These are phyloP conservation scores for Melaleuca quinquenervia DNA, from an alignment of 345 rosid species.

Conservation along the genomic window DNA sequence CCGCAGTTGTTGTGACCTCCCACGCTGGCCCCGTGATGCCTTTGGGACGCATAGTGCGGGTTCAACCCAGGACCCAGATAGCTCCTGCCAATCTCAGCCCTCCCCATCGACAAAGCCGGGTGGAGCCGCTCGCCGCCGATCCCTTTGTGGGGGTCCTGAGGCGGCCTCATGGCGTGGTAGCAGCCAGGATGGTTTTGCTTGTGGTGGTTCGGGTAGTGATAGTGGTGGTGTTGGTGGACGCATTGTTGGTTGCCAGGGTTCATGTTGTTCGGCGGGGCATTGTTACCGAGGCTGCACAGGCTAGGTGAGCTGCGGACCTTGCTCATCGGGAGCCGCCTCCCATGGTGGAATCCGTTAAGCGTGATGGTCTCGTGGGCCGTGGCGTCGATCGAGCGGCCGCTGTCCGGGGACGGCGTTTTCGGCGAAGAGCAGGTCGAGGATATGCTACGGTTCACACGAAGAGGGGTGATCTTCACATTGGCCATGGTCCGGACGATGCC, in stretches of 20 bases:
- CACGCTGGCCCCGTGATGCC: constrained; percentile 9
- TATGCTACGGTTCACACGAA: constrained; percentile 25
- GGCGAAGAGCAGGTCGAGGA: constrained; percentile 65
- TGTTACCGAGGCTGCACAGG: constrained; percentile 26
- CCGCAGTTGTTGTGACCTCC: constrained; percentile 13
- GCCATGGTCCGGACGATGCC: constrained; percentile 23
- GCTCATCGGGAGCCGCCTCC: constrained; percentile 27
- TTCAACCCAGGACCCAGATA: constrained; percentile 2
- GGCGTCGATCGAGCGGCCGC: constrained; percentile 6
- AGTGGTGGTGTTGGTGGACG: constrained; percentile 16
- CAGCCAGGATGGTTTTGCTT: constrained; percentile 6
- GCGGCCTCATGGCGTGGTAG: constrained; percentile 17
- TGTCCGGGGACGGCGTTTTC: constrained; percentile 41
- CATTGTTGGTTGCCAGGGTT: constrained; percentile 2
- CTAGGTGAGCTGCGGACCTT: constrained; percentile 70
- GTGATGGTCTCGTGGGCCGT: constrained; percentile 9
- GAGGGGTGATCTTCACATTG: constrained; percentile 12
- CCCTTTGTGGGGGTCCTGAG: constrained; percentile 14
- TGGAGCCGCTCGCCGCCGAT: background rate
- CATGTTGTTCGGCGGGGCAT: constrained; percentile 1
- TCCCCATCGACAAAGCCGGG: background rate
- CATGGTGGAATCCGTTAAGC: constrained; percentile 7
- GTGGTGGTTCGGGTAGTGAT: constrained; percentile 13
- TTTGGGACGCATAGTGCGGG: constrained; percentile 1
- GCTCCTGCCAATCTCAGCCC: constrained; percentile 10